A percentile compares a stretch with the other conserved stretches of the same genome.
phyloP scores from a whole-genome alignment of 441 rosid species.

The Theobroma grandiflorum region DNA sequence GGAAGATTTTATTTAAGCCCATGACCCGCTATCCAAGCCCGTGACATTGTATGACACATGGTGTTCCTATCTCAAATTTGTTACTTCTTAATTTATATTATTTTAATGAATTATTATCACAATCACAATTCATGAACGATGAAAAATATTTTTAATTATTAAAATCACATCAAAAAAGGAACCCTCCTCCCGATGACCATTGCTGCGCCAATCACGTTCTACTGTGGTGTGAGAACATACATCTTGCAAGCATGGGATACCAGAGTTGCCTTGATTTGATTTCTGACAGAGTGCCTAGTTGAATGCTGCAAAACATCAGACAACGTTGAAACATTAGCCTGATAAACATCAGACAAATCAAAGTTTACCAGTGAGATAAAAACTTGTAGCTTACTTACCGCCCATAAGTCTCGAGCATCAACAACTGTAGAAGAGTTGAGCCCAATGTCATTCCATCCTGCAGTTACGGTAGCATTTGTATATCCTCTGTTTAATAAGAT shows the following conservation, averaged over 20 bases:
- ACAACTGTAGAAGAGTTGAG: conserved; percentile 44
- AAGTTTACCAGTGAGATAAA: neutral
- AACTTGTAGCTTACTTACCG: conserved; percentile 30
- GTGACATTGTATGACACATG: neutral
- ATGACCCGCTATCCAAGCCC: neutral
- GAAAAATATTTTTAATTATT: too few species aligned
- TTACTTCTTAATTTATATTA: neutral
- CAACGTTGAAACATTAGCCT: neutral
- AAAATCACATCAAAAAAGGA: too few species aligned
- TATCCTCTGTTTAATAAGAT: conserved; percentile 72
- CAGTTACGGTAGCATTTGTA: conserved; percentile 47
- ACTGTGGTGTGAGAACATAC: conserved; percentile 53
- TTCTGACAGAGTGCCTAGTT: conserved; percentile 37
- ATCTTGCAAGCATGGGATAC: conserved; percentile 78
- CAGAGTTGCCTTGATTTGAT: conserved; percentile 47
- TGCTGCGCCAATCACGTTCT: neutral
- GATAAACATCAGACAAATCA: neutral
- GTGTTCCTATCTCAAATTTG: too few species aligned
- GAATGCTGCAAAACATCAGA: conserved; percentile 37
- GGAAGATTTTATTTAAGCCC: neutral
- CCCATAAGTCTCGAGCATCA: conserved; percentile 67
- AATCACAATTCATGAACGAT: neutral
- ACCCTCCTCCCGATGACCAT: neutral
- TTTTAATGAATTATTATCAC: neutral
- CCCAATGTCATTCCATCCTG: conserved; percentile 65